Evolutionary conservation across 2,329 filamentous ascomycete genomes (phyloP), one percentile per base, ranked within the genome.

Genomic region (Lojkania enalia): DNA sequence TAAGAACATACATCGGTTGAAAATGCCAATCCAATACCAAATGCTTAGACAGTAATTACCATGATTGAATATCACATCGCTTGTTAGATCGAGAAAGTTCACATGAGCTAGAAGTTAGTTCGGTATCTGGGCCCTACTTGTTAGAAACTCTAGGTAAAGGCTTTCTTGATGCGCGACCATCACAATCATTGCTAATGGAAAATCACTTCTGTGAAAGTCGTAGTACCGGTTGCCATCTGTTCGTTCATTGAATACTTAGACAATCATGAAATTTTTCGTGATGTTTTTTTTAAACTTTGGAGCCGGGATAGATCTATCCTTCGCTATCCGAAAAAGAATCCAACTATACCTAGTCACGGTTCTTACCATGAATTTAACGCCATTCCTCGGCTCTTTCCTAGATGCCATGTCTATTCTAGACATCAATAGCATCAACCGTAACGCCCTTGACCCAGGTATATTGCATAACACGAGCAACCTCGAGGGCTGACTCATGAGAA

Each of bases 401-500:
- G 23, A 27, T n/a, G 23, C n/a, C 23, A n/a, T n/a, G 23, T 7
- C 7, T 27, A 33, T 15, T 46, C 48, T 83, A 92, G 70, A 94
- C 87, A 74, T 94, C 88, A 69, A 91, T 83, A 53, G 87, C 87
- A 69, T 92, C 87, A 58, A 92, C 86, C 58, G 90, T 88, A 67
- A 88, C 77, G 58, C 88, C 88, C 83, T 91, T 92, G 70, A 82
- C 81, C 90, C 90, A 95, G 64, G 80, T 83, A 77, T 91, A 88
- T 75, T 92, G 87, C 78, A 94, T 83, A 55, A 81, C 60, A 53
- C 85, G 81, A 63, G 87, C 85, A 55, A 88, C 84, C 73, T 92
- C 87, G 46, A 83, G 80, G 52, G 89, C 88, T 48, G 84, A 79
- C 42, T 88, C 87, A 63, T 89, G 83, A 49, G 84, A 87, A 38